These are phyloP conservation scores for Saccharomyces hybrid DNA, from an alignment of 1,139 yeast genomes.

Conservation along the genomic window DNA sequence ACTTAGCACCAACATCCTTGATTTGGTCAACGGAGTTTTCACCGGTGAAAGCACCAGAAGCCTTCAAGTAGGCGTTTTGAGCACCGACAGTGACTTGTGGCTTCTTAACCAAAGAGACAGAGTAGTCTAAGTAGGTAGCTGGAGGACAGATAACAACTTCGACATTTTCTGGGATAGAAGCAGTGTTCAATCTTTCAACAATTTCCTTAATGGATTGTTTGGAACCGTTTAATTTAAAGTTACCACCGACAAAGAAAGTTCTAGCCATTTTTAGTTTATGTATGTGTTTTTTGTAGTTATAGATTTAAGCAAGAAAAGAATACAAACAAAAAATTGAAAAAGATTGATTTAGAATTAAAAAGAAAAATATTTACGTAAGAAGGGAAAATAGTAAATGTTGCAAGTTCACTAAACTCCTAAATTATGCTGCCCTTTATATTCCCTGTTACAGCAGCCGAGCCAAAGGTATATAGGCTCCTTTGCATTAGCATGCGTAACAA, in stretches of 20 bases:
- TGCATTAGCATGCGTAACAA: background rate
- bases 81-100: conserved; percentile 72
- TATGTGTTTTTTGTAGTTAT: conserved; percentile 4
- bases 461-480: background rate
- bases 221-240: conserved; percentile 98
- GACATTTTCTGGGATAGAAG: conserved; percentile 58
- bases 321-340: background rate
- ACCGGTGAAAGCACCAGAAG: conserved; percentile 96
- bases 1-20: conserved; percentile 85
- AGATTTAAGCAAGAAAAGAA: background rate
- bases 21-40: conserved; percentile 86
- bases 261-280: conserved; percentile 50
- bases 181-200: conserved; percentile 72
- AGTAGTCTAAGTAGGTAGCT: conserved; percentile 77
- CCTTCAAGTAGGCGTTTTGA: conserved; percentile 83
- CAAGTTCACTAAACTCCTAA: background rate
- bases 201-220: conserved; percentile 76
- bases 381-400: background rate
- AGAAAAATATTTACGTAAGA: background rate
- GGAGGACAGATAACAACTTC: conserved; percentile 97
- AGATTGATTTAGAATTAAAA: background rate
- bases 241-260: conserved; percentile 95
- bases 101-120: conserved; percentile 63
- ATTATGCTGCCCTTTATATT: background rate
- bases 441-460: background rate